These are phyloP conservation scores for Purpureocillium lavendulum DNA, from an alignment of 2,329 filamentous ascomycete genomes.

Conservation along the genomic window DNA sequence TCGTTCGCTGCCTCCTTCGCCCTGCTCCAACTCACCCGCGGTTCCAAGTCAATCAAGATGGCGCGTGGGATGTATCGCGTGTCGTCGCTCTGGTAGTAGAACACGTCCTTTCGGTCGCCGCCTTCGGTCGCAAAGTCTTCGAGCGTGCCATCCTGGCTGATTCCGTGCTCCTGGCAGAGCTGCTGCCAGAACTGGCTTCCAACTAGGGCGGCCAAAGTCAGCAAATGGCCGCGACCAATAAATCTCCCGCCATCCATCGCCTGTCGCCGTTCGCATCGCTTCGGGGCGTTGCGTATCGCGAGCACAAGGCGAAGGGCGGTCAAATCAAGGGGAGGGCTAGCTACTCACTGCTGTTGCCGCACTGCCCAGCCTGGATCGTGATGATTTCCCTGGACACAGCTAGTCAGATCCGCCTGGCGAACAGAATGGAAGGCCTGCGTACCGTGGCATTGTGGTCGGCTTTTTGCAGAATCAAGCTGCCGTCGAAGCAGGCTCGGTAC, in stretches of 20 bases:
- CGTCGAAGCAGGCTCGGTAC: neutral
- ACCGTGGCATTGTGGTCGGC: slow-evolving; percentile 18
- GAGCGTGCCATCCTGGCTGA: slow-evolving; percentile 93
- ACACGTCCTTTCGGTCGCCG: slow-evolving; percentile 96
- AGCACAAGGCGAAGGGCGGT: neutral
- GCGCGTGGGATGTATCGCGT: slow-evolving; percentile 96
- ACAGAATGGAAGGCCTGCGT: neutral
- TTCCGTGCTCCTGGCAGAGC: slow-evolving; percentile 94
- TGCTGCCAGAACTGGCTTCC: slow-evolving; percentile 99
- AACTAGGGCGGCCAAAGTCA: slow-evolving; percentile 62
- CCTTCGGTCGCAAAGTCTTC: slow-evolving; percentile 97
- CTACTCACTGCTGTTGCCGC: slow-evolving; percentile 93
- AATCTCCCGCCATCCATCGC: too few species aligned
- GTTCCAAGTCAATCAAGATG: slow-evolving; percentile 91
- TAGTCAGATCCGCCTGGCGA: slow-evolving; percentile 10
- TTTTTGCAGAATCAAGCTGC: neutral
- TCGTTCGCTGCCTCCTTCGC: neutral
- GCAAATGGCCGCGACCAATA: too few species aligned
- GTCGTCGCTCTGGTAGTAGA: slow-evolving; percentile 99
- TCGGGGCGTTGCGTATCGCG: slow-evolving; percentile 1
- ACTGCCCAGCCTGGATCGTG: slow-evolving; percentile 97
- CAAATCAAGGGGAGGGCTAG: neutral
- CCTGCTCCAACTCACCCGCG: slow-evolving; percentile 48
- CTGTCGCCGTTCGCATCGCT: slow-evolving; percentile 7
- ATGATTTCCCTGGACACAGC: slow-evolving; percentile 78